phyloP scores from a whole-genome alignment of 805 yeast species.

The Yarrowia sp. region DNA sequence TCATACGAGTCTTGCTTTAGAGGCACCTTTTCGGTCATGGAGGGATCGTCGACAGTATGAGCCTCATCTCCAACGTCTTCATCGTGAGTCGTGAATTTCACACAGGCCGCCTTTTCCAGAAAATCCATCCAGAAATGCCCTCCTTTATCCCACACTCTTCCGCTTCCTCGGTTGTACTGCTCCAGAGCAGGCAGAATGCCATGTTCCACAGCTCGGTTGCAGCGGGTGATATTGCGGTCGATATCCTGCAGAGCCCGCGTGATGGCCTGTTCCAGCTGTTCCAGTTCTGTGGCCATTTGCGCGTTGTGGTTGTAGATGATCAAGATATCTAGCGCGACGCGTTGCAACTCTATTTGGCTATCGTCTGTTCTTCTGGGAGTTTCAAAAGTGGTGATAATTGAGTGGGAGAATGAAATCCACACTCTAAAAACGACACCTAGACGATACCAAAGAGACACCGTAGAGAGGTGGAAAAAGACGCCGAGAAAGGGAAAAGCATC shows the following conservation, averaged over 20 bases:
- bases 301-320: neutral
- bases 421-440: neutral
- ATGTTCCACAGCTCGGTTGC: slow-evolving; percentile 66
- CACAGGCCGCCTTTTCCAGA: slow-evolving; percentile 71
- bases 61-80: slow-evolving; percentile 34
- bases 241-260: slow-evolving; percentile 74
- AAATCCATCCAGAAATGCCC: slow-evolving; percentile 74
- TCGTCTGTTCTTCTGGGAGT: no score
- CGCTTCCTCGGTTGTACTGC: slow-evolving; percentile 55
- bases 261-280: slow-evolving; percentile 72
- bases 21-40: slow-evolving; percentile 26
- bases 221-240: slow-evolving; percentile 65
- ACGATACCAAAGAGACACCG: neutral
- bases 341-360: neutral
- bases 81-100: slow-evolving; percentile 54
- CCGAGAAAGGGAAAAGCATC: no score
- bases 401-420: no score
- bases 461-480: neutral
- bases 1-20: slow-evolving; percentile 28
- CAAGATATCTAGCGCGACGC: slow-evolving; percentile 11
- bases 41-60: slow-evolving; percentile 19
- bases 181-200: slow-evolving; percentile 64
- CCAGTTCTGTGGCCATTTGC: slow-evolving; percentile 45
- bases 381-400: neutral
- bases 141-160: slow-evolving; percentile 55